Conservation (phyloP, 345 rosid species). For the Eucalyptus rudis region DNA sequence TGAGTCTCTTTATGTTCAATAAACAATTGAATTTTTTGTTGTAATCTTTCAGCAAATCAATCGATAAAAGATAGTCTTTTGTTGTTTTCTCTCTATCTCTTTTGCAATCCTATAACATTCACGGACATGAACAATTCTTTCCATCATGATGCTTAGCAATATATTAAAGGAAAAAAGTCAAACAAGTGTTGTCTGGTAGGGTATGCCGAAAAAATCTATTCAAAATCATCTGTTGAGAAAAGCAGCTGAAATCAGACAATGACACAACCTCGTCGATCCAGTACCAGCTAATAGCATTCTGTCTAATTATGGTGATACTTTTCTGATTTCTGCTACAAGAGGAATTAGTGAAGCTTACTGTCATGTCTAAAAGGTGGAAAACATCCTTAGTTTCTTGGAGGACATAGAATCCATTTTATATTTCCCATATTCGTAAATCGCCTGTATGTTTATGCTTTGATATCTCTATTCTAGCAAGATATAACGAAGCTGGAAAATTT, state of each 20-base stretch:
- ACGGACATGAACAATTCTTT: neutral
- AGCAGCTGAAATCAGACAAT: neutral
- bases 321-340: neutral
- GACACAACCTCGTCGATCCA: neutral
- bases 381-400: neutral
- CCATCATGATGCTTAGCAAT: neutral
- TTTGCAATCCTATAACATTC: neutral
- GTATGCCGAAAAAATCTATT: neutral
- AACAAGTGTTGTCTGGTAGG: neutral
- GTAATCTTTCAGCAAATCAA: neutral
- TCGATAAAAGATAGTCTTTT: neutral
- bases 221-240: neutral
- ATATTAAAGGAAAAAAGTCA: neutral
- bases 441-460: neutral
- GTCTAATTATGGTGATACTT: neutral
- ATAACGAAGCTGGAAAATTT: neutral
- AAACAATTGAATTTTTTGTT: neutral
- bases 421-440: neutral
- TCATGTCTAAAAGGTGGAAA: neutral
- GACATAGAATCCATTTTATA: neutral
- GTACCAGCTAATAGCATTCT: neutral
- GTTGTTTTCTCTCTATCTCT: neutral
- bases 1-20: neutral
- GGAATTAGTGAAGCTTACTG: neutral
- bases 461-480: neutral